phyloP scores from a whole-genome alignment of 1,284 basidiomycete species.

The Pseudozyma thailandica region DNA sequence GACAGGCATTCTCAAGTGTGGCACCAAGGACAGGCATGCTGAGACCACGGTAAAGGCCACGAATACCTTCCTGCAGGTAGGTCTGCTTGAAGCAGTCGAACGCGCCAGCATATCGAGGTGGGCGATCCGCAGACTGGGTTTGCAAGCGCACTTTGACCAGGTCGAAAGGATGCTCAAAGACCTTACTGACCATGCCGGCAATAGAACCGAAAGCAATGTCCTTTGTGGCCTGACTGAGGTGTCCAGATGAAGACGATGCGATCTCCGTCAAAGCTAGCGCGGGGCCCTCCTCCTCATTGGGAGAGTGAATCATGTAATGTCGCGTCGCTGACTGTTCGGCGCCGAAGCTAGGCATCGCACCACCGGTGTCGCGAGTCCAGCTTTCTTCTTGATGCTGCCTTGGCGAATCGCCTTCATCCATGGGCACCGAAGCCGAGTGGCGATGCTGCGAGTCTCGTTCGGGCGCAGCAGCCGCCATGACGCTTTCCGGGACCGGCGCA shows the following conservation, averaged over 20 bases:
- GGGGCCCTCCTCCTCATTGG: conserved; percentile 34
- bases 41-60: conserved; percentile 72
- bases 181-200: conserved; percentile 65
- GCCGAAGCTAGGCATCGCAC: background rate
- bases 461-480: conserved; percentile 19
- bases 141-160: conserved; percentile 66
- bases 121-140: conserved; percentile 57
- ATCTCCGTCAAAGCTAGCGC: conserved; percentile 6
- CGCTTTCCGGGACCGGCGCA: conserved; percentile 13
- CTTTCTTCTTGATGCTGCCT: conserved; percentile 36
- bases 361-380: conserved; percentile 23
- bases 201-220: conserved; percentile 65
- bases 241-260: conserved; percentile 19
- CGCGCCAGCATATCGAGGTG: conserved; percentile 56
- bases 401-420: conserved; percentile 44
- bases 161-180: conserved; percentile 67
- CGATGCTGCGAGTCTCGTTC: conserved; percentile 5
- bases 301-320: conserved; percentile 39
- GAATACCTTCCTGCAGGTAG: conserved; percentile 57
- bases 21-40: conserved; percentile 88
- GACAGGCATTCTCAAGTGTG: conserved; percentile 87
- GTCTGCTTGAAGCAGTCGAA: conserved; percentile 64
- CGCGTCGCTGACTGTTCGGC: background rate
- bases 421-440: conserved; percentile 32
- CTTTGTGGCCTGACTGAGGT: conserved; percentile 60